Percentiles rank a stretch among this genome's conserved stretches.
These are phyloP conservation scores for Fragaria ananassa DNA, from an alignment of 306 rosid genomes.

Conservation along the genomic window DNA sequence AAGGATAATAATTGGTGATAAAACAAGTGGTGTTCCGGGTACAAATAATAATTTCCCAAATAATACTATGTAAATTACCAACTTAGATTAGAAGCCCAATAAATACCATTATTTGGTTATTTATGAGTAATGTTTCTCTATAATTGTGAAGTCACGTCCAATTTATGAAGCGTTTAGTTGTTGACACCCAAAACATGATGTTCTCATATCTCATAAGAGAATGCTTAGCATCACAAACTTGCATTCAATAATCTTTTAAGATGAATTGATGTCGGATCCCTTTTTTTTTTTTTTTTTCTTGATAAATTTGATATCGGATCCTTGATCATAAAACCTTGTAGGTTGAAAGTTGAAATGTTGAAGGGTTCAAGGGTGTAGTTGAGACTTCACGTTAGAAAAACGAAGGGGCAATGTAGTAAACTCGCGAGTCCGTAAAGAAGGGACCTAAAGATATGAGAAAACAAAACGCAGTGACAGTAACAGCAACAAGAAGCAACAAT, in stretches of 20 bases:
- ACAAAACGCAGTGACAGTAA: neutral
- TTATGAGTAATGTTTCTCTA: too few species aligned
- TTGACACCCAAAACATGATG: too few species aligned
- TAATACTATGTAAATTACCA: too few species aligned
- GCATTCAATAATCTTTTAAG: neutral
- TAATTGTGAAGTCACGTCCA: too few species aligned
- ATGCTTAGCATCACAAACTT: neutral
- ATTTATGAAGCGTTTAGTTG: too few species aligned
- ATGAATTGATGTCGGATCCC: neutral
- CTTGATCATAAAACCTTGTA: neutral
- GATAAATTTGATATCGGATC: neutral
- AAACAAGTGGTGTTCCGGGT: too few species aligned
- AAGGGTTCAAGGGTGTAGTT: neutral
- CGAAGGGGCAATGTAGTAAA: slow-evolving; percentile 13
- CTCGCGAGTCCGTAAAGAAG: neutral
- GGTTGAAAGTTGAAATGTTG: neutral
- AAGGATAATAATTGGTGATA: too few species aligned
- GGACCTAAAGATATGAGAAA: neutral
- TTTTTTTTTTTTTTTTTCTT: too few species aligned
- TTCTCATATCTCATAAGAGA: too few species aligned
- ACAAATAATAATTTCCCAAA: too few species aligned
- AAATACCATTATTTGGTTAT: too few species aligned
- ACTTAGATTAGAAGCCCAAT: too few species aligned
- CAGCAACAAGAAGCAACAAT: neutral
- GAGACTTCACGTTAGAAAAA: neutral